phyloP scores from a whole-genome alignment of 2,329 filamentous ascomycete species.

The Phaeophleospora eucalypticola region DNA sequence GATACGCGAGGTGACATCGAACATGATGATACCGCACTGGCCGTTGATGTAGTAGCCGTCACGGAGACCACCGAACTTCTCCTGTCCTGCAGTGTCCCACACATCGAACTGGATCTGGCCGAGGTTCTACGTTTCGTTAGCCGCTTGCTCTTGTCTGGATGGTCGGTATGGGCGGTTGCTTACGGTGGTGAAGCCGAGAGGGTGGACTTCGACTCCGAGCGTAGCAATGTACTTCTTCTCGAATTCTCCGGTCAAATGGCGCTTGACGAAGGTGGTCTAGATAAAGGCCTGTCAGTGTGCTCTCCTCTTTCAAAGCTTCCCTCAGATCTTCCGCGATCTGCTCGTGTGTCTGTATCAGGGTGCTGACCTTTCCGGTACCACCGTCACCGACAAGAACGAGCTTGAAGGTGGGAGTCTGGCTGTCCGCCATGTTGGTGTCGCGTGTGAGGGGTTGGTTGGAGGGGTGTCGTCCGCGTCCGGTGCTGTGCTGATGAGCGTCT shows the following conservation, averaged over 20 bases:
- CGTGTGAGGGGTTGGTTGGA: constrained; percentile 2
- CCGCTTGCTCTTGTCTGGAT: constrained; percentile 1
- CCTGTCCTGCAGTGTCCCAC: constrained; percentile 97
- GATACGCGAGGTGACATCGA: constrained; percentile 97
- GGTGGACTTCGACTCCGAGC: constrained; percentile 98
- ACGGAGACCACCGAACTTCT: constrained; percentile 99
- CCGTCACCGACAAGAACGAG: constrained; percentile 98
- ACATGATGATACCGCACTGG: constrained; percentile 99
- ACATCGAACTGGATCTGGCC: constrained; percentile 98
- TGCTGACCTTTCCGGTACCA: constrained; percentile 92
- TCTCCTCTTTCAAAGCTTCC: constrained; percentile 5
- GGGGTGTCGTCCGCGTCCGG: neutral
- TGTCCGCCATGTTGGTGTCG: constrained; percentile 11
- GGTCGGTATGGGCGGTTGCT: constrained; percentile 38
- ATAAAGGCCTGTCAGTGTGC: constrained; percentile 14
- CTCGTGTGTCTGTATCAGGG: neutral
- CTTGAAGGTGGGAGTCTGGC: constrained; percentile 80
- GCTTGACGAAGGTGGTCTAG: constrained; percentile 99
- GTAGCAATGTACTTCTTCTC: constrained; percentile 99
- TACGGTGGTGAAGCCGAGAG: constrained; percentile 96
- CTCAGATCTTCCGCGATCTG: neutral
- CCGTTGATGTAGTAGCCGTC: constrained; percentile 99
- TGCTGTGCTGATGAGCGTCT: neutral
- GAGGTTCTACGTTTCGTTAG: constrained; percentile 62
- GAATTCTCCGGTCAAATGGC: constrained; percentile 98